phyloP scores from a whole-genome alignment of 352 stramenopile genomes.

The Pythium aristosporum region DNA sequence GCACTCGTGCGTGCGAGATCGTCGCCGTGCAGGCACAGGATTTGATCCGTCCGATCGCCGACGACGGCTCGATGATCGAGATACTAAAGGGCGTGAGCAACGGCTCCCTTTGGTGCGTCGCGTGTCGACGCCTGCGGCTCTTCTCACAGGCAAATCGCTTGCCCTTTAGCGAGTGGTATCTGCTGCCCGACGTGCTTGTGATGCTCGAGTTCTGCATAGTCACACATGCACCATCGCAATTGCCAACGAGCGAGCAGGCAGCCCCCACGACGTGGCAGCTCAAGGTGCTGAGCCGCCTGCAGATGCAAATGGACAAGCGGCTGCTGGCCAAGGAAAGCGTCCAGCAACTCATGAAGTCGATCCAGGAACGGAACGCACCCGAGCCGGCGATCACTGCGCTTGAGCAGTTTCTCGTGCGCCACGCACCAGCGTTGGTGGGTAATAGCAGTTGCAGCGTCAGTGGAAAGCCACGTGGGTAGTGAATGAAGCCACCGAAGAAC shows the following conservation, averaged over 20 bases:
- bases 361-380: conserved; percentile 41
- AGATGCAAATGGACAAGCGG: conserved; percentile 48
- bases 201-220: conserved; percentile 53
- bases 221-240: too few relatives aligned
- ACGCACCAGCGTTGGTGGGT: not conserved
- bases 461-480: not conserved
- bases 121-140: conserved; percentile 52
- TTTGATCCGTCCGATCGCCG: conserved; percentile 44
- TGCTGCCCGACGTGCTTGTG: conserved; percentile 31
- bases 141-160: conserved; percentile 54
- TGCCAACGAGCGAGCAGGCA: not conserved
- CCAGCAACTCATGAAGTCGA: conserved; percentile 39
- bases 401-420: conserved; percentile 46
- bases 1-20: conserved; percentile 41
- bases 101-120: conserved; percentile 33
- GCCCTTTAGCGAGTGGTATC: conserved; percentile 45
- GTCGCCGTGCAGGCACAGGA: conserved; percentile 53
- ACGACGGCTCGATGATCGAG: conserved; percentile 28
- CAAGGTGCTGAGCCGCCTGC: conserved; percentile 41
- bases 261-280: conserved; percentile 45
- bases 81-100: conserved; percentile 30
- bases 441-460: not conserved
- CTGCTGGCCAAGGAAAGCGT: conserved; percentile 59
- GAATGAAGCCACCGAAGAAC: not conserved
- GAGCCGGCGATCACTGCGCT: conserved; percentile 33